These are phyloP conservation scores for Vitellaria paradoxa DNA, from an alignment of 179 eudicot genomes.

Conservation along the genomic window DNA sequence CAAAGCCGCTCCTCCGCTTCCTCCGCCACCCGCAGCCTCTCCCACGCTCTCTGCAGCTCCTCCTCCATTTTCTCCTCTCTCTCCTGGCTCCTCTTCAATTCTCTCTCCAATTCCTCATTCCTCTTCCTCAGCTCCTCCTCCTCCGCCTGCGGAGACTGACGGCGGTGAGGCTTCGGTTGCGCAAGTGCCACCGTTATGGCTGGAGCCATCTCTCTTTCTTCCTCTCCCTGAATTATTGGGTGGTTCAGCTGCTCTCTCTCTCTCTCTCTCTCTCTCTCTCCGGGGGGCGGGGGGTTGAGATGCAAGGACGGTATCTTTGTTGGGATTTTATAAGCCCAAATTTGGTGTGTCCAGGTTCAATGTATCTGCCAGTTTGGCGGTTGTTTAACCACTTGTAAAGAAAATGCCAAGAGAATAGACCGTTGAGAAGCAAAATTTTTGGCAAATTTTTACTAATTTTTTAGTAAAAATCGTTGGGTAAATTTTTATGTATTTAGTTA, in stretches of 20 bases:
- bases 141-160: slow-evolving; percentile 12
- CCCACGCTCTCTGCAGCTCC: slow-evolving; percentile 29
- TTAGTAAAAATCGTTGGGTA: too few species aligned
- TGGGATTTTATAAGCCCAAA: neutral
- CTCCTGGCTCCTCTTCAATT: slow-evolving; percentile 38
- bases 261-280: too few species aligned
- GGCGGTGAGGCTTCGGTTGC: neutral
- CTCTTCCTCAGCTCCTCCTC: slow-evolving; percentile 29
- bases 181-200: neutral
- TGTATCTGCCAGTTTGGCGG: neutral
- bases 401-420: too few species aligned
- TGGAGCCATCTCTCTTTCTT: neutral
- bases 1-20: slow-evolving; percentile 76
- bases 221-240: neutral
- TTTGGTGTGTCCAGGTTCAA: slow-evolving; percentile 11
- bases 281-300: too few species aligned
- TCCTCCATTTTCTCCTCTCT: slow-evolving; percentile 52
- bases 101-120: slow-evolving; percentile 59
- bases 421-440: too few species aligned
- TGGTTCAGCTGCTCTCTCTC: too few species aligned
- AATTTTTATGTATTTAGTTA: too few species aligned
- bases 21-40: slow-evolving; percentile 53
- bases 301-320: too few species aligned
- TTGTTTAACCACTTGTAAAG: too few species aligned
- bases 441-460: too few species aligned